Evolutionary conservation across 2,329 filamentous ascomycete species (phyloP).

Genomic region (Pseudogymnoascus verrucosus): DNA sequence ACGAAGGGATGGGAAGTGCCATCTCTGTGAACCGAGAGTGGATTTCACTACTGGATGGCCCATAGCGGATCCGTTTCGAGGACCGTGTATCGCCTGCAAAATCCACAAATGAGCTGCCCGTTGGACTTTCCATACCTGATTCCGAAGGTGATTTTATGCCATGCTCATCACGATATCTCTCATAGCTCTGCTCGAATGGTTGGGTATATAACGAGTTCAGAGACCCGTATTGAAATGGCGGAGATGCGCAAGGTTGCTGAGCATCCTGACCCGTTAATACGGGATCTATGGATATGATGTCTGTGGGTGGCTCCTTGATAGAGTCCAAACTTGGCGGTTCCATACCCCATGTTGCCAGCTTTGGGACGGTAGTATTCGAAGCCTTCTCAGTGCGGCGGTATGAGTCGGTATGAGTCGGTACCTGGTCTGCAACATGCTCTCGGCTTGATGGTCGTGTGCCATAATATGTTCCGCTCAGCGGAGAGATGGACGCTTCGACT

Average conservation of each 20-base stretch:
- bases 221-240: slow-evolving; percentile 8
- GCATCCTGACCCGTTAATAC: slow-evolving; percentile 11
- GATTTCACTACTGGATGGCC: slow-evolving; percentile 10
- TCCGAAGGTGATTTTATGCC: slow-evolving; percentile 22
- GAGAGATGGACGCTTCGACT: not conserved
- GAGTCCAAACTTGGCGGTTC: not conserved
- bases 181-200: slow-evolving; percentile 20
- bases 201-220: slow-evolving; percentile 8
- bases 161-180: slow-evolving; percentile 18
- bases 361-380: not conserved
- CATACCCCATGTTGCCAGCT: not conserved
- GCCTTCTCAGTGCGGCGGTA: not conserved
- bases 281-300: slow-evolving; percentile 17
- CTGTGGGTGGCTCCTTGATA: not conserved
- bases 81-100: slow-evolving; percentile 13
- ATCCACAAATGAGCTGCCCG: slow-evolving; percentile 15
- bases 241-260: slow-evolving; percentile 11
- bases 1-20: slow-evolving; percentile 18
- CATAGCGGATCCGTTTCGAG: slow-evolving; percentile 19
- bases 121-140: slow-evolving; percentile 16
- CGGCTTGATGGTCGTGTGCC: not conserved
- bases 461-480: not conserved
- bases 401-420: not conserved
- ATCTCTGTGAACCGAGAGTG: slow-evolving; percentile 13
- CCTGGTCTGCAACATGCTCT: not conserved